Evolutionary conservation across 2,329 filamentous ascomycete genomes (phyloP).

Genomic region (Ceratocystis variospora): DNA sequence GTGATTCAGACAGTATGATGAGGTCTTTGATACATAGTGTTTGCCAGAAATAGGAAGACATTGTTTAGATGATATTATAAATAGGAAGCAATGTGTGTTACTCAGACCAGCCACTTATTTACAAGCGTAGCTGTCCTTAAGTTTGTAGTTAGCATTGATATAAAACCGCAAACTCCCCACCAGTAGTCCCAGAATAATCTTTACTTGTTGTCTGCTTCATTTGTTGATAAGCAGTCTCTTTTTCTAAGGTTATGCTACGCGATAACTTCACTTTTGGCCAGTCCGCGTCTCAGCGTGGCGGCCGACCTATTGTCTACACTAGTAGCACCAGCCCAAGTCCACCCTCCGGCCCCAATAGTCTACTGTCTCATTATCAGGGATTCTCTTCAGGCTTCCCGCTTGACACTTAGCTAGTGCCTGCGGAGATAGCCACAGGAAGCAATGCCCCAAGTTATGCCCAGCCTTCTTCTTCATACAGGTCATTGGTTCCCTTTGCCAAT

Average conservation of each 20-base stretch:
- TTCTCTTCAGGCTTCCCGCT: background rate
- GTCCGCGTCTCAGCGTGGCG: background rate
- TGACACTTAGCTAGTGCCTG: background rate
- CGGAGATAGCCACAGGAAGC: background rate
- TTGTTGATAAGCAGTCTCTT: background rate
- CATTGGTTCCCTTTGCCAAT: background rate
- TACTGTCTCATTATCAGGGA: background rate
- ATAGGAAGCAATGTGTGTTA: background rate
- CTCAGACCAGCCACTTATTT: background rate
- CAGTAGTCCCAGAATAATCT: background rate
- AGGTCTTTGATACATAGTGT: background rate
- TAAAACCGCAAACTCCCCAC: background rate
- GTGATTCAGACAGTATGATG: background rate
- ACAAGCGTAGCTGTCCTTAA: background rate
- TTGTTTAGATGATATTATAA: background rate
- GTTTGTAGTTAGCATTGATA: background rate
- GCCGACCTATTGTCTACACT: background rate
- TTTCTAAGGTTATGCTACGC: background rate
- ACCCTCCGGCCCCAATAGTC: background rate
- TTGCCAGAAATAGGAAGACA: background rate
- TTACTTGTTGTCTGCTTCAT: background rate
- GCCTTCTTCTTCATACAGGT: background rate
- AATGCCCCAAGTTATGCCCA: background rate
- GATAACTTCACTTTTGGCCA: background rate
- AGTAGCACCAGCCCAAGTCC: background rate